Evolutionary conservation across 306 rosid species (phyloP).

Genomic region (Vachellia collinsii): DNA sequence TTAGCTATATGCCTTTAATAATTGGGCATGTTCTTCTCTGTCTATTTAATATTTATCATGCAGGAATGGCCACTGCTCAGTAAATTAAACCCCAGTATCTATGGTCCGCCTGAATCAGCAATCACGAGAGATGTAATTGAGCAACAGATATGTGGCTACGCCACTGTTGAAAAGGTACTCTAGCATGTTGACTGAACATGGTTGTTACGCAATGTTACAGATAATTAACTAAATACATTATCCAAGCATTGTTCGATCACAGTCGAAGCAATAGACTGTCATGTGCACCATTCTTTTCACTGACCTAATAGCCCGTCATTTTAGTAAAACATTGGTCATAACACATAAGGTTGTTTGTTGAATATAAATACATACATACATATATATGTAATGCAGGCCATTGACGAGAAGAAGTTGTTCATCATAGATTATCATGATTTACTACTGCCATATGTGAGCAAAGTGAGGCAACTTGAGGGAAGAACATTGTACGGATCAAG

Average conservation of each 20-base stretch:
- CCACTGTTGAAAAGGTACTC: slow-evolving; percentile 49
- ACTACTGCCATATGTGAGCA: slow-evolving; percentile 51
- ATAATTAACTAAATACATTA: not conserved
- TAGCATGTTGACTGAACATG: not conserved
- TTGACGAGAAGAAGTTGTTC: slow-evolving; percentile 48
- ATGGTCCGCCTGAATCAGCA: slow-evolving; percentile 59
- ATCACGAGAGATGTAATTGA: slow-evolving; percentile 50
- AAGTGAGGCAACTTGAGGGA: slow-evolving; percentile 47
- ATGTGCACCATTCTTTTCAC: not conserved
- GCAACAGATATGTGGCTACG: slow-evolving; percentile 41
- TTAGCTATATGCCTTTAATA: not conserved
- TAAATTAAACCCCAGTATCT: slow-evolving; percentile 44
- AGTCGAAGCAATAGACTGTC: not conserved
- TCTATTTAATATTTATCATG: not conserved
- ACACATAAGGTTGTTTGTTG: not conserved
- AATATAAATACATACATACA: too few species aligned
- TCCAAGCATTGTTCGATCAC: not conserved
- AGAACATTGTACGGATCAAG: slow-evolving; percentile 54
- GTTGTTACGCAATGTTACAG: not conserved
- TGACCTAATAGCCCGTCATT: not conserved
- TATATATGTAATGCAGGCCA: slow-evolving; percentile 40
- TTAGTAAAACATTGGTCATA: not conserved
- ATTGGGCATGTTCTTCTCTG: not conserved
- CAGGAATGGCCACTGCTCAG: slow-evolving; percentile 58
- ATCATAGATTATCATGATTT: slow-evolving; percentile 57